phyloP scores from a whole-genome alignment of 2,329 filamentous ascomycete species.

The Cercospora zeina region DNA sequence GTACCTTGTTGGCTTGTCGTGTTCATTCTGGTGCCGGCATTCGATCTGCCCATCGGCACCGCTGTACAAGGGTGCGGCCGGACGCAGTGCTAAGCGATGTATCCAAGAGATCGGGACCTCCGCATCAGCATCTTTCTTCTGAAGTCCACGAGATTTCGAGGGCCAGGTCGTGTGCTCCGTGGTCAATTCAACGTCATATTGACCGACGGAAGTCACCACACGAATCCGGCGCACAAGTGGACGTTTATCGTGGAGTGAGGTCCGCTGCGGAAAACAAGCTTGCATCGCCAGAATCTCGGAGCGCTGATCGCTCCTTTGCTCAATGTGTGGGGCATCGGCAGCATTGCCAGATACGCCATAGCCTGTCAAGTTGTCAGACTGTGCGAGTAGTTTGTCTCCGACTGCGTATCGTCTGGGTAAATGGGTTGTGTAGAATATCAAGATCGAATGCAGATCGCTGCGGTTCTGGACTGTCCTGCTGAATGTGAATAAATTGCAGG shows the following conservation, averaged over 20 bases:
- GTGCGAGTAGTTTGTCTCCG: not conserved
- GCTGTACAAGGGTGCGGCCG: not conserved
- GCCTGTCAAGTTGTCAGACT: not conserved
- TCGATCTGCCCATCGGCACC: not conserved
- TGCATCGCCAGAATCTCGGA: conserved; percentile 6
- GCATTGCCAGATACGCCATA: conserved; percentile 1
- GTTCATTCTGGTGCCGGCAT: not conserved
- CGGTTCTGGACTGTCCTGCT: no score
- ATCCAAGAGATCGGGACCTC: not conserved
- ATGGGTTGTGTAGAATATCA: no score
- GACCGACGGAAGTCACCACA: not conserved
- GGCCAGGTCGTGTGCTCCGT: not conserved
- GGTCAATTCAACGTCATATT: not conserved
- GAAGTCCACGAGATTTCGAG: not conserved
- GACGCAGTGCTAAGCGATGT: not conserved
- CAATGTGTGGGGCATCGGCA: not conserved
- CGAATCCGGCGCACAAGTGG: not conserved
- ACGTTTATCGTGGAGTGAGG: not conserved
- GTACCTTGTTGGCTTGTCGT: not conserved
- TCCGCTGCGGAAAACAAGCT: not conserved
- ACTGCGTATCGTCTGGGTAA: not conserved
- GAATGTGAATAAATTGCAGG: no score
- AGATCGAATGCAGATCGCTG: not conserved
- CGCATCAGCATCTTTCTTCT: not conserved
- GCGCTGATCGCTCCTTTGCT: not conserved